phyloP scores from a whole-genome alignment of 1,139 yeast genomes.

The Suhomyces bokatorum region DNA sequence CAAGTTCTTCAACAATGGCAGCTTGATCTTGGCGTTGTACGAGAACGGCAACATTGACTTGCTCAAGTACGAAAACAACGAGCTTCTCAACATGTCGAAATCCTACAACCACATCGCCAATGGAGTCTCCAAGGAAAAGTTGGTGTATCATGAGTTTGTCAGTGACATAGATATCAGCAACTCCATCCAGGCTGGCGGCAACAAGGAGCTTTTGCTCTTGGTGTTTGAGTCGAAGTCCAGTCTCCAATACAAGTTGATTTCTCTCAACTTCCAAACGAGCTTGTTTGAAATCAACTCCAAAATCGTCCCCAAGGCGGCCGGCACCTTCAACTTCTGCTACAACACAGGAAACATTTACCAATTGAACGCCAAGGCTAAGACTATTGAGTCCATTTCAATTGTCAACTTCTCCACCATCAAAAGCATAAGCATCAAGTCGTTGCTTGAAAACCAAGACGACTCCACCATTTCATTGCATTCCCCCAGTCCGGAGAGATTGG shows the following conservation, averaged over 20 bases:
- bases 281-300: constrained; percentile 22
- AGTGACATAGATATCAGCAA: constrained; percentile 16
- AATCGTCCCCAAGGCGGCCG: constrained; percentile 4
- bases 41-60: constrained; percentile 45
- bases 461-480: constrained; percentile 27
- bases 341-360: constrained; percentile 30
- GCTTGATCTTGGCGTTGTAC: constrained; percentile 40
- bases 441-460: constrained; percentile 18
- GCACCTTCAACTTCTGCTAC: constrained; percentile 24
- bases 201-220: constrained; percentile 28
- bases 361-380: constrained; percentile 19
- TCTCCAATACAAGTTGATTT: constrained; percentile 24
- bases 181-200: constrained; percentile 13
- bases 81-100: constrained; percentile 5
- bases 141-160: constrained; percentile 28
- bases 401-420: constrained; percentile 24
- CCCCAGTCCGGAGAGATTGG: constrained; percentile 48
- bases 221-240: constrained; percentile 18
- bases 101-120: constrained; percentile 8
- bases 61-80: constrained; percentile 22
- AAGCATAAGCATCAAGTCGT: constrained; percentile 22
- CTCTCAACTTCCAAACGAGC: constrained; percentile 22
- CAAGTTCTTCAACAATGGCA: constrained; percentile 34
- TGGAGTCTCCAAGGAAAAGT: constrained; percentile 9
- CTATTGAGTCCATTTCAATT: constrained; percentile 24